Evolutionary conservation across 345 rosid genomes (phyloP).

Genomic region (Carallia brachiata): DNA sequence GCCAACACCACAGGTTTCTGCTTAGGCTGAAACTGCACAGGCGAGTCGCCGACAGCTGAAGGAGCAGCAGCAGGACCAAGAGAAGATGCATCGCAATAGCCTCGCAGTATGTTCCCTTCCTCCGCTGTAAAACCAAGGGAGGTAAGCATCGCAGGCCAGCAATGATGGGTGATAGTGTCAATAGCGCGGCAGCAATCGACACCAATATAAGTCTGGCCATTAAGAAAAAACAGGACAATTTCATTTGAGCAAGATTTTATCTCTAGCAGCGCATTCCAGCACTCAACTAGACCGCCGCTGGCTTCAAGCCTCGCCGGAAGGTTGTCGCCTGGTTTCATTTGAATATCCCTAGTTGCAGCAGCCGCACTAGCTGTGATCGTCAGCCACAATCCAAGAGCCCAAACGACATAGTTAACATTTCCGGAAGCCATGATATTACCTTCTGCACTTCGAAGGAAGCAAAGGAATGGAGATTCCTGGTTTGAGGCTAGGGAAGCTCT

Average conservation of each 20-base stretch:
- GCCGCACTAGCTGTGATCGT: constrained; percentile 16
- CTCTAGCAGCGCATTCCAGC: constrained; percentile 65
- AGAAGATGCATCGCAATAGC: constrained; percentile 53
- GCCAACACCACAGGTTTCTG: background rate
- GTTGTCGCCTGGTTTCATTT: constrained; percentile 20
- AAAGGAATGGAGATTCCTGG: too few species aligned
- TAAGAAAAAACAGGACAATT: constrained; percentile 56
- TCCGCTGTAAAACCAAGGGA: constrained; percentile 61
- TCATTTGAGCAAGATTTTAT: constrained; percentile 71
- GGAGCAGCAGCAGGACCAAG: constrained; percentile 23
- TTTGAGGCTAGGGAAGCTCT: too few species aligned
- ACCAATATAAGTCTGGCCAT: constrained; percentile 57
- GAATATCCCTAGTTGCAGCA: constrained; percentile 19
- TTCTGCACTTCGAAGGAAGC: too few species aligned
- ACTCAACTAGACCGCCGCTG: constrained; percentile 48
- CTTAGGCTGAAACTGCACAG: background rate
- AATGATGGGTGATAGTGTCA: constrained; percentile 45
- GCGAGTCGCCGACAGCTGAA: constrained; percentile 14
- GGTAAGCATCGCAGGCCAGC: constrained; percentile 86
- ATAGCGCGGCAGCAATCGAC: constrained; percentile 60
- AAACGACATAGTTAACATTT: background rate
- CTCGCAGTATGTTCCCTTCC: constrained; percentile 55
- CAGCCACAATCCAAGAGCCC: constrained; percentile 9
- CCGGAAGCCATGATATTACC: constrained; percentile 18
- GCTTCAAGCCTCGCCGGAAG: constrained; percentile 34